phyloP scores from a whole-genome alignment of 441 rosid species.

The Pelargonium cotyledonis region DNA sequence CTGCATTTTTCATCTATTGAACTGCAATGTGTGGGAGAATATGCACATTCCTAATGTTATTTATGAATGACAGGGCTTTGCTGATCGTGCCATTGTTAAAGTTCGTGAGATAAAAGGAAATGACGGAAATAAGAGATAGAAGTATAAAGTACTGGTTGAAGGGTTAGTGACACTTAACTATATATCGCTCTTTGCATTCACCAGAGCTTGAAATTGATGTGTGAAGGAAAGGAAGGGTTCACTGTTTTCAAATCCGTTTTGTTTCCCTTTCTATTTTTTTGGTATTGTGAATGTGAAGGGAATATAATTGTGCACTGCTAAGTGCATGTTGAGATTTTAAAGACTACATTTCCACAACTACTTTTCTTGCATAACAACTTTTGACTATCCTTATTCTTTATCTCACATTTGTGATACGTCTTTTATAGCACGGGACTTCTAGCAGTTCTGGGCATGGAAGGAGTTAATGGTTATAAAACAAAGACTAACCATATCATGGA shows the following conservation, averaged over 20 bases:
- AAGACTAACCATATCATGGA: conserved; percentile 76
- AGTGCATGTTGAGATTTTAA: too few relatives aligned
- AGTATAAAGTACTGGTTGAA: conserved; percentile 68
- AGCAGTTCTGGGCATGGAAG: conserved; percentile 83
- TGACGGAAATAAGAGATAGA: conserved; percentile 23
- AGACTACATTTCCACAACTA: too few relatives aligned
- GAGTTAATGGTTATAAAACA: conserved; percentile 78
- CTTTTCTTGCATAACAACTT: not conserved
- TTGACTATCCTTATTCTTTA: not conserved
- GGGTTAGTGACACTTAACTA: conserved; percentile 47
- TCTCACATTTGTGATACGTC: not conserved
- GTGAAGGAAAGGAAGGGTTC: too few relatives aligned
- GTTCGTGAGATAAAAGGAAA: conserved; percentile 28
- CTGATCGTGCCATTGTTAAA: conserved; percentile 65
- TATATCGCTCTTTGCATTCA: too few relatives aligned
- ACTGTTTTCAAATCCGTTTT: too few relatives aligned
- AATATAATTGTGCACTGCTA: too few relatives aligned
- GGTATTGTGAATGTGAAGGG: too few relatives aligned
- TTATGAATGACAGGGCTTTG: conserved; percentile 64
- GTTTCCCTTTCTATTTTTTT: too few relatives aligned
- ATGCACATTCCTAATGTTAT: conserved; percentile 13
- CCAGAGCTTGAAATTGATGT: too few relatives aligned
- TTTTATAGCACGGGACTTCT: conserved; percentile 59
- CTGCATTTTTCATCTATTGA: conserved; percentile 9
- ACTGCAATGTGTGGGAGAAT: conserved; percentile 4